Evolutionary conservation across 805 yeast genomes (phyloP), one percentile per base, ranked within the genome.

Genomic region (Isabelozyma rhagii): DNA sequence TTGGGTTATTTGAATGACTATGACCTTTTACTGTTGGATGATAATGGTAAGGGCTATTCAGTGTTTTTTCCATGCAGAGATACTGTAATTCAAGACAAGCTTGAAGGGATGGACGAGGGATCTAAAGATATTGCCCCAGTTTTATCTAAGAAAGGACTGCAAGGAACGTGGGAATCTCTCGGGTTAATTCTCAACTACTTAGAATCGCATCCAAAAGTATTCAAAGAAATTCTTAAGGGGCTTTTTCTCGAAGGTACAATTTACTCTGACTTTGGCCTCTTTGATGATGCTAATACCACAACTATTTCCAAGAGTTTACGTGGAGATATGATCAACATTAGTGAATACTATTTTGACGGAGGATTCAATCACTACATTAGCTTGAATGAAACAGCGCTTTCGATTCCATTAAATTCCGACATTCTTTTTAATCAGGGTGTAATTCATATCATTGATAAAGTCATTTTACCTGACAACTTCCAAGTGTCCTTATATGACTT

Each of bases 351-450:
- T 39, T 56, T 47, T 43, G 61, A 58, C 44, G 63, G 58, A 0
- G 56, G 58, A 14, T 50, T 43, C 41, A 59, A 57, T 41, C 68
- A 66, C 51, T 39, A 55, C 5, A 54, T 74, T 39, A 53, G 50
- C 9, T 38, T 74, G 8, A 74, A 76, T 55, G 52, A 59, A 31
- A 67, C 75, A 1, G 43, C 48, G 9, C 38, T 79, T 4, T 53
- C 67, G 1, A 52, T 79, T 1, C 71, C 77, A 0, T 56, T 75
- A 47, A 76, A 80, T 51, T 67, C 81, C 1, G 97, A 92, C 61
- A 78, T 89, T 6, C 61, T 92, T 11, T 92, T 88, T 62, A 83
- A 81, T 54, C 86, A 87, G 62, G 98, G 98, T 1, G 96, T 92
- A 0, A 81, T 87, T 1, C 97, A 89, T 62, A 83, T 92, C 1